Evolutionary conservation across 2,329 filamentous ascomycete genomes (phyloP).

Genomic region (Sporothrix dimorphospora): DNA sequence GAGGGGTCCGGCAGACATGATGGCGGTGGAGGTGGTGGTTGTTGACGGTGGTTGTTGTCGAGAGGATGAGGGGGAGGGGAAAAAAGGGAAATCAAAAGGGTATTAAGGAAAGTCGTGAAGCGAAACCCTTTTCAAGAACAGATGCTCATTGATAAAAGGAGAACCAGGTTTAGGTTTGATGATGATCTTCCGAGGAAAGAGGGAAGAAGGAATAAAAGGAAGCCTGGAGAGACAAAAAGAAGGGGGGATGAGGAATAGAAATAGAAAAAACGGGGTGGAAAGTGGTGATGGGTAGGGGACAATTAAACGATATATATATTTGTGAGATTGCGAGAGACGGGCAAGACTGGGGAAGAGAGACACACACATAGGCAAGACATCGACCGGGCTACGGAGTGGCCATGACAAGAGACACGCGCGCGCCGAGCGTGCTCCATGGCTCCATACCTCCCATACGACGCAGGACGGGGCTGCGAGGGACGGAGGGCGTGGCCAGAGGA

Average conservation of each 20-base stretch:
- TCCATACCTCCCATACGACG: constrained; percentile 3
- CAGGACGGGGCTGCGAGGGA: constrained; percentile 17
- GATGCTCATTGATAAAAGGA: background rate
- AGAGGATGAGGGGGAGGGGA: background rate
- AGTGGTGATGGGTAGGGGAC: constrained; percentile 10
- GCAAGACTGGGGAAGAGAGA: constrained; percentile 11
- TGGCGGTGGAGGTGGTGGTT: constrained; percentile 16
- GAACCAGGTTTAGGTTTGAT: constrained; percentile 10
- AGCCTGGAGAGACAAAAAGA: constrained; percentile 9
- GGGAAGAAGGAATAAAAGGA: constrained; percentile 15
- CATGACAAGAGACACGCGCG: constrained; percentile 14
- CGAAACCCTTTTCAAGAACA: constrained; percentile 20
- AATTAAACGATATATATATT: constrained; percentile 23
- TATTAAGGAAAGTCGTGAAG: constrained; percentile 14
- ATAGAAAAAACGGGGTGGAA: constrained; percentile 18
- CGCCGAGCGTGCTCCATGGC: background rate
- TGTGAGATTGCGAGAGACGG: background rate
- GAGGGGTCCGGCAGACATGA: constrained; percentile 35
- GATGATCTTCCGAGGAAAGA: constrained; percentile 11
- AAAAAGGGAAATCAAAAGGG: background rate
- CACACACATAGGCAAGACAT: constrained; percentile 1
- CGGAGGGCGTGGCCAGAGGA: constrained; percentile 2
- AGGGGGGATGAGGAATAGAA: constrained; percentile 23
- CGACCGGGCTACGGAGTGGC: background rate
- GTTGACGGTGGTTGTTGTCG: background rate